These are phyloP conservation scores for Plantago elongata DNA, from an alignment of 257 asterid species.

Conservation along the genomic window DNA sequence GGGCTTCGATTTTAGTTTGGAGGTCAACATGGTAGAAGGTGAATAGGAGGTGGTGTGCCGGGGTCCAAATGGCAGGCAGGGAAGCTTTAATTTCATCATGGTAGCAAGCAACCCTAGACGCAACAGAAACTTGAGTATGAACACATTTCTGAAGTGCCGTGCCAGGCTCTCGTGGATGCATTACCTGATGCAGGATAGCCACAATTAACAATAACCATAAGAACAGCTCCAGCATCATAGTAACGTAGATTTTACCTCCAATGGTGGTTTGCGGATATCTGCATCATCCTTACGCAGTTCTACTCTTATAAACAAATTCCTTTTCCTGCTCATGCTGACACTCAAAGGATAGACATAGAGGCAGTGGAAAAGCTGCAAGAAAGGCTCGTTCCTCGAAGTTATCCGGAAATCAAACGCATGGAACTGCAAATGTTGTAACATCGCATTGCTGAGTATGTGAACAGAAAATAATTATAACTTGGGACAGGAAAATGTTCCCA, in stretches of 20 bases:
- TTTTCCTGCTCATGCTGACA: slow-evolving; percentile 84
- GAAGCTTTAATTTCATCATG: slow-evolving; percentile 98
- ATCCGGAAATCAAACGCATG: slow-evolving; percentile 98
- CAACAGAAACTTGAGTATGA: slow-evolving; percentile 94
- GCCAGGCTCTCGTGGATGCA: slow-evolving; percentile 86
- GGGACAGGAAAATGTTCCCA: not conserved
- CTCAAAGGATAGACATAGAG: slow-evolving; percentile 92
- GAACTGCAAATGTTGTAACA: slow-evolving; percentile 48
- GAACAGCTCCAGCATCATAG: slow-evolving; percentile 26
- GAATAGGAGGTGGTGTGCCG: slow-evolving; percentile 89
- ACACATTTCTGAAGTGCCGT: slow-evolving; percentile 65
- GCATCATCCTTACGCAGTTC: slow-evolving; percentile 88
- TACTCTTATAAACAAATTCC: slow-evolving; percentile 90
- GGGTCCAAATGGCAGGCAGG: slow-evolving; percentile 91
- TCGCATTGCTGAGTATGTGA: slow-evolving; percentile 12
- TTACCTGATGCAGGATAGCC: slow-evolving; percentile 52
- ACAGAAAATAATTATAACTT: slow-evolving; percentile 1
- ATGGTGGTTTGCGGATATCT: slow-evolving; percentile 66
- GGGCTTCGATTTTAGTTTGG: slow-evolving; percentile 92
- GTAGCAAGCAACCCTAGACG: slow-evolving; percentile 88
- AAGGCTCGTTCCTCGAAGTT: slow-evolving; percentile 94
- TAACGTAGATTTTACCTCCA: slow-evolving; percentile 63
- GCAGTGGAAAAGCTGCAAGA: slow-evolving; percentile 95
- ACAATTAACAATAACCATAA: slow-evolving; percentile 22
- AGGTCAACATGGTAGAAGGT: slow-evolving; percentile 96